Evolutionary conservation across 345 rosid species (phyloP).

Genomic region (Citrus unshiu): DNA sequence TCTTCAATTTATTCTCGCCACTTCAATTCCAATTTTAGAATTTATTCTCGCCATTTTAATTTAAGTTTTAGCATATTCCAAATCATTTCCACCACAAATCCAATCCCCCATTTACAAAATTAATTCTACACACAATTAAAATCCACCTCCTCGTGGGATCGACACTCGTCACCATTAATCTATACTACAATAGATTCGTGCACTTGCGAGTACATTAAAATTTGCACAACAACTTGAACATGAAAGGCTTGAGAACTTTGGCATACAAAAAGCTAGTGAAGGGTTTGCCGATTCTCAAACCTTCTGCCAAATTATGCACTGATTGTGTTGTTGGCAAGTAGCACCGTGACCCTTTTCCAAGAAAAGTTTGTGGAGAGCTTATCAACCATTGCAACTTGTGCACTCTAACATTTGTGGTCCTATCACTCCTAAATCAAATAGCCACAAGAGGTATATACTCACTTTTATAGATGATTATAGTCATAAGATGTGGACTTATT

Average conservation of each 20-base stretch:
- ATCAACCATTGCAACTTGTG: background rate
- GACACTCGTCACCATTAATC: too few relatives aligned
- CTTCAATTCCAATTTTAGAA: too few relatives aligned
- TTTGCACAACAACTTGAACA: too few relatives aligned
- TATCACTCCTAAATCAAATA: background rate
- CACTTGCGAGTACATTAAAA: too few relatives aligned
- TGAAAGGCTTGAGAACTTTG: background rate
- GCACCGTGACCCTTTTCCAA: background rate
- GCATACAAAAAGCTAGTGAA: background rate
- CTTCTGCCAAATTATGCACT: background rate
- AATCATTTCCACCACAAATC: too few relatives aligned
- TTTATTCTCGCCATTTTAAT: too few relatives aligned
- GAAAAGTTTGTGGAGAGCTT: background rate
- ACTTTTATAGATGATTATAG: slow-evolving; percentile 10
- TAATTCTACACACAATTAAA: too few relatives aligned
- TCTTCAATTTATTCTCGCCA: too few relatives aligned
- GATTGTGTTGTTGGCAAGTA: background rate
- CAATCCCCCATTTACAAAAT: too few relatives aligned
- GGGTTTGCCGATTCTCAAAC: background rate
- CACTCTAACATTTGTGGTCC: background rate
- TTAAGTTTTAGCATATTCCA: too few relatives aligned
- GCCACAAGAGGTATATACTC: background rate
- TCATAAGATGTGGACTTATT: background rate
- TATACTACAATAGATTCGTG: too few relatives aligned
- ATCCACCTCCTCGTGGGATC: too few relatives aligned